These are phyloP conservation scores for Scorias spongiosa DNA, from an alignment of 2,329 filamentous ascomycete species.

Conservation along the genomic window DNA sequence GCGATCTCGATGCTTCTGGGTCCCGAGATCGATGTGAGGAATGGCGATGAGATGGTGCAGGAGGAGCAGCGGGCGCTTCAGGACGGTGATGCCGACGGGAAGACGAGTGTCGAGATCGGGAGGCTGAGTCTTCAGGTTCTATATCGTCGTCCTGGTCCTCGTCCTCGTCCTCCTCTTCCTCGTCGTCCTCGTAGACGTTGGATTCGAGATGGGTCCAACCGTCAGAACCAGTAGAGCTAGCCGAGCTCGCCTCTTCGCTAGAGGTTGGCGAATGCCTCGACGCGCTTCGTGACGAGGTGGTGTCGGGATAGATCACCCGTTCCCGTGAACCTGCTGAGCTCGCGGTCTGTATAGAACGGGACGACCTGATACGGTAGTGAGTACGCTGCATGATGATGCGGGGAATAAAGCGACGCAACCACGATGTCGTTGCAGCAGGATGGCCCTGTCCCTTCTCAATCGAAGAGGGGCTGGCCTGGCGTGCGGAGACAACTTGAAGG, in stretches of 20 bases:
- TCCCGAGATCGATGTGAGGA: slow-evolving; percentile 21
- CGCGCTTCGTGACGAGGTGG: slow-evolving; percentile 15
- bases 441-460: too few relatives aligned
- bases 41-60: slow-evolving; percentile 21
- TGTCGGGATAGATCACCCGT: slow-evolving; percentile 12
- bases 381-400: not conserved
- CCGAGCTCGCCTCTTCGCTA: slow-evolving; percentile 12
- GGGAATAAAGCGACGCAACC: too few relatives aligned
- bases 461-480: too few relatives aligned
- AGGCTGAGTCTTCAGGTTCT: slow-evolving; percentile 35
- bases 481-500: too few relatives aligned
- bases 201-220: slow-evolving; percentile 13
- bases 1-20: slow-evolving; percentile 9
- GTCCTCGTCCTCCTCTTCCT: slow-evolving; percentile 9
- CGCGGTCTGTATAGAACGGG: slow-evolving; percentile 2
- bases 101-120: slow-evolving; percentile 21
- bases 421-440: too few relatives aligned
- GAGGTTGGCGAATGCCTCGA: slow-evolving; percentile 16
- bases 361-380: not conserved
- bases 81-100: slow-evolving; percentile 19
- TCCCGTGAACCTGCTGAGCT: slow-evolving; percentile 8
- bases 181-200: slow-evolving; percentile 15
- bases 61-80: slow-evolving; percentile 17
- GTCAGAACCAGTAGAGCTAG: slow-evolving; percentile 10
- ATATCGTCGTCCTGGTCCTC: slow-evolving; percentile 27